Evolutionary conservation across 495 filamentous ascomycete genomes (phyloP).

Genomic region (Tuber brumale): DNA sequence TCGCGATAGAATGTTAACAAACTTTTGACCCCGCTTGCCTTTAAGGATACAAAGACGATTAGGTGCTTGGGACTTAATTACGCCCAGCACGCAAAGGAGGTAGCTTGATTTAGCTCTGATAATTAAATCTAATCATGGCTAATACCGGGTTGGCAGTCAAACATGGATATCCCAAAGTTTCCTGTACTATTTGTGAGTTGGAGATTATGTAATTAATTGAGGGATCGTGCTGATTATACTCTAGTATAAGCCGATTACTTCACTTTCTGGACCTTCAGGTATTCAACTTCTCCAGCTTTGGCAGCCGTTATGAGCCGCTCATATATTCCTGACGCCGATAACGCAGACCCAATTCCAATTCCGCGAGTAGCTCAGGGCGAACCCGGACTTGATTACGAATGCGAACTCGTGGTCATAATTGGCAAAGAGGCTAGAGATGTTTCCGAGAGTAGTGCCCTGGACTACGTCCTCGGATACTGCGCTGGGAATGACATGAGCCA

Average conservation of each 20-base stretch:
- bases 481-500: slow-evolving; percentile 80
- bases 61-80: slow-evolving; percentile 80
- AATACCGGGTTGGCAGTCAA: slow-evolving; percentile 45
- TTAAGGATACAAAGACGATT: slow-evolving; percentile 63
- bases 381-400: slow-evolving; percentile 73
- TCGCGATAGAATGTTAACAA: slow-evolving; percentile 54
- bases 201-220: not conserved
- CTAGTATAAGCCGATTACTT: slow-evolving; percentile 69
- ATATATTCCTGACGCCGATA: not conserved
- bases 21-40: slow-evolving; percentile 63
- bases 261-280: slow-evolving; percentile 63
- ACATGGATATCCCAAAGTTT: slow-evolving; percentile 65
- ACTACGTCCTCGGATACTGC: slow-evolving; percentile 72
- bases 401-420: slow-evolving; percentile 72
- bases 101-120: slow-evolving; percentile 21
- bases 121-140: not conserved
- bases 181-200: slow-evolving; percentile 65
- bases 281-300: slow-evolving; percentile 11
- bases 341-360: slow-evolving; percentile 30
- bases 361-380: slow-evolving; percentile 45
- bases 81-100: slow-evolving; percentile 69
- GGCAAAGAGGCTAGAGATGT: slow-evolving; percentile 65
- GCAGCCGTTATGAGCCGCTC: not conserved
- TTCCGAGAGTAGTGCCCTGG: slow-evolving; percentile 58
- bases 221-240: not conserved